Base-by-base conservation (phyloP, 2,329 filamentous ascomycete species). In the Pseudonectria foliicola region DNA sequence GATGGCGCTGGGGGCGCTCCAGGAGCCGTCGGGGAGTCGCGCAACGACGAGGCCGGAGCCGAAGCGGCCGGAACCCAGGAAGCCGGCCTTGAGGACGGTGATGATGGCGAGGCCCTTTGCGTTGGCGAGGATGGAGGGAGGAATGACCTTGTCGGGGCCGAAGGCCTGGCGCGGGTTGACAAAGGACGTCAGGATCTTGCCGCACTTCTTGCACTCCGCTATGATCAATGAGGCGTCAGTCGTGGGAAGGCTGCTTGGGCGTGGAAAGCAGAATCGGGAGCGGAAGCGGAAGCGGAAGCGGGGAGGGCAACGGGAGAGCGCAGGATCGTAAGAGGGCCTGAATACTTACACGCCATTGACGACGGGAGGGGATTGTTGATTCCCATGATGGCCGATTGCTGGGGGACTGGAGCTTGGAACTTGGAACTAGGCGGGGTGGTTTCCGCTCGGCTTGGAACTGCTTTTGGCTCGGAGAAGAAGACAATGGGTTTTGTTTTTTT, bases 161-260 rank as follows among this genome's bases (percentile, higher is more conserved):
- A 96, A 95, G 13, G 90, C 69, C 68, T 96, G 90, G 56, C 81
- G 77, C 13, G 92, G 92, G 59, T 96, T 92, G 59, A 96, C 77
- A 60, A 98, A 98, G 10, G 89, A 94, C 29, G 85, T 77, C 50
- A 98, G 76, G 55, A 96, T 96, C 71, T 94, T 95, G 57, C 85
- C 85, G 59, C 88, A 92, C 67, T 98, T 98, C 63, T 84, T 92
- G 68, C 92, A 96, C 69, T 98, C 92, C 69, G 87, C 90, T 95
- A 63, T 49, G 24, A 26, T 10, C 10, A 26, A 14, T 25, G 29
- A 29, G 31, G 29, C 48, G 44, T 40, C 32, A 39, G 33, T 26
- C 16, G 21, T 16, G 35, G 44, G n/a, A n/a, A n/a, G n/a, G n/a
- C n/a, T n/a, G n/a, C n/a, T n/a, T n/a, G n/a, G n/a, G n/a, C n/a